Evolutionary conservation across 768 basidiomycete genomes (phyloP), one percentile per base, ranked within the genome.

Genomic region (Podaxis sp.): DNA sequence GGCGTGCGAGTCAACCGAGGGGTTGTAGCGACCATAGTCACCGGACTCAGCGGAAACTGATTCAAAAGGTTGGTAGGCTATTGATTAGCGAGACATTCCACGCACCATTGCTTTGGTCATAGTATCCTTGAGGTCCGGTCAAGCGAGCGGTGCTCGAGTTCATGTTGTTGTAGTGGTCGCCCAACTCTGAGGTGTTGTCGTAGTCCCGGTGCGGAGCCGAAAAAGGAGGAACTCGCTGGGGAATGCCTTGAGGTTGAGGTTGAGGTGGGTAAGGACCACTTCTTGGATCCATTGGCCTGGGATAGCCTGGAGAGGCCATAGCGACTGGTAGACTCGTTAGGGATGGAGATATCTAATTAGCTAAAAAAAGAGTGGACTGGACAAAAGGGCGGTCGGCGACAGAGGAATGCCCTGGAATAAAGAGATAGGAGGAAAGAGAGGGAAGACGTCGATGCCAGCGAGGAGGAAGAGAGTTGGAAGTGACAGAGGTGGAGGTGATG

Each of bases 1-100:
- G 52, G 77, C 76, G 70, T 87, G 85, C 14, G 86, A 88, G 69
- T 80, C 79, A 65, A 86, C 76, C 53, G 86, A 87, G 18, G 83
- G 77, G 46, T 80, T 73, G 64, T 87, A 86, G 38, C 77, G 80
- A 64, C 77, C 76, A 35, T 75, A 68, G 55, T 73, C 74, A 56
- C 68, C 66, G 62, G 67, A 69, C 50, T 72, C 67, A 62, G 67
- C 64, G 69, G 50, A 51, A 38, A 35, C 10, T 47, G 38, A 50
- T 57, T 55, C 36, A 62, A 57, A 35, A 40, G 32, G 18, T 25
- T 18, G 16, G 47, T 59, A 64, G 52, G 40, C 55, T 47, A 48
- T 44, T 23, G 48, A 1, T 27, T 56, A 36, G 54, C 14, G 36
- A 32, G 44, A 61, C 61, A 16, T 32, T 28, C 2, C 18, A 55